phyloP scores from a whole-genome alignment of 2,329 filamentous ascomycete genomes.

The Chaetomiaceae sp. region DNA sequence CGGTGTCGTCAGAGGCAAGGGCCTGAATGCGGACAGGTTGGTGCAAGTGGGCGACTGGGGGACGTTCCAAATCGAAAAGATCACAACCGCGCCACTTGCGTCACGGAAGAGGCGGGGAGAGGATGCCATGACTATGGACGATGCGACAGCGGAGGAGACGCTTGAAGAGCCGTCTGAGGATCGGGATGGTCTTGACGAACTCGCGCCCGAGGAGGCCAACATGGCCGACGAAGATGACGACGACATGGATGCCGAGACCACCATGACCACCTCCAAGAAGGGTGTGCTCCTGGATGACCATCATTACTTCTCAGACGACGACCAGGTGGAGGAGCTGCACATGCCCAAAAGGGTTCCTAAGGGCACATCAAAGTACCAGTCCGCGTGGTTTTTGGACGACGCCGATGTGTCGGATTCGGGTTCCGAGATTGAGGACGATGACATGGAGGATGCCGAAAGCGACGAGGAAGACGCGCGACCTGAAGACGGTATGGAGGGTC shows the following conservation, averaged over 20 bases:
- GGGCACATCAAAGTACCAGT: slow-evolving; percentile 90
- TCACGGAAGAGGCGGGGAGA: slow-evolving; percentile 55
- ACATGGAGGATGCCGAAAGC: slow-evolving; percentile 54
- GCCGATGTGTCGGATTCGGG: slow-evolving; percentile 74
- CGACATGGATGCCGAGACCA: slow-evolving; percentile 36
- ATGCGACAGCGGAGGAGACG: slow-evolving; percentile 47
- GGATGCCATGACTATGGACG: slow-evolving; percentile 65
- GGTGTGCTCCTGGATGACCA: slow-evolving; percentile 94
- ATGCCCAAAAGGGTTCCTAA: slow-evolving; percentile 73
- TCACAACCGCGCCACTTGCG: slow-evolving; percentile 68
- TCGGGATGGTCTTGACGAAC: slow-evolving; percentile 73
- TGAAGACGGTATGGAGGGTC: slow-evolving; percentile 76
- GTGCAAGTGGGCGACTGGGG: slow-evolving; percentile 93
- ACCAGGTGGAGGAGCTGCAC: slow-evolving; percentile 54
- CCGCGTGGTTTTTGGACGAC: slow-evolving; percentile 80
- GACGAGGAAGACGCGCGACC: slow-evolving; percentile 58
- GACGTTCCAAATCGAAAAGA: slow-evolving; percentile 85
- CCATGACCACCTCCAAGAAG: slow-evolving; percentile 57
- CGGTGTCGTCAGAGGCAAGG: slow-evolving; percentile 79
- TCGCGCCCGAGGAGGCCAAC: slow-evolving; percentile 79
- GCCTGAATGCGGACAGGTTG: slow-evolving; percentile 82
- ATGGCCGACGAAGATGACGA: slow-evolving; percentile 67
- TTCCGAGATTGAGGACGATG: slow-evolving; percentile 71
- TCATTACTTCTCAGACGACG: slow-evolving; percentile 94
- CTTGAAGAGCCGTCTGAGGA: slow-evolving; percentile 72